Conservation (phyloP, 257 asterid genomes). For the Przewalskia tangutica region DNA sequence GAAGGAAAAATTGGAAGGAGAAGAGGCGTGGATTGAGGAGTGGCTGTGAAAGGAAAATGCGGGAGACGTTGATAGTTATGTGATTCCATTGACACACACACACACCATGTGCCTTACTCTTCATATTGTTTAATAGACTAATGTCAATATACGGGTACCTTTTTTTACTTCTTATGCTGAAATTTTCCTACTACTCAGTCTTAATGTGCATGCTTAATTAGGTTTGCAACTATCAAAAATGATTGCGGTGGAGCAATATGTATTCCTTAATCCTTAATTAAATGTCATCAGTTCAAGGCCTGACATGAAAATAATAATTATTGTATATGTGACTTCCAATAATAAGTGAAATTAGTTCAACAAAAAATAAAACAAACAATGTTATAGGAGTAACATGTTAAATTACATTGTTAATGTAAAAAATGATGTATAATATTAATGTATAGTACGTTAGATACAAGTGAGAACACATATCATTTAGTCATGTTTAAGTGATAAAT, state of each 20-base stretch:
- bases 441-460: neutral
- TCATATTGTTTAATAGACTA: constrained; percentile 7
- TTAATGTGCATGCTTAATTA: neutral
- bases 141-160: neutral
- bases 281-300: no score
- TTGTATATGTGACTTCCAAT: neutral
- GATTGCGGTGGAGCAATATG: no score
- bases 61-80: constrained; percentile 33
- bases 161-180: neutral
- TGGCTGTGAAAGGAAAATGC: neutral
- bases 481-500: neutral
- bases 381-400: no score
- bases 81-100: constrained; percentile 11
- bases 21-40: constrained; percentile 39
- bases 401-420: neutral
- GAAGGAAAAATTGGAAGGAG: neutral
- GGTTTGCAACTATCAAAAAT: no score
- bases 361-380: neutral
- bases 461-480: neutral
- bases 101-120: constrained; percentile 36
- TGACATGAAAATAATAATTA: no score
- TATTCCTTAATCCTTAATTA: no score
- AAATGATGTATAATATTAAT: neutral
- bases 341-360: neutral
- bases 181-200: neutral